phyloP scores from a whole-genome alignment of 768 basidiomycete genomes.

The Boletus rubescentipes region DNA sequence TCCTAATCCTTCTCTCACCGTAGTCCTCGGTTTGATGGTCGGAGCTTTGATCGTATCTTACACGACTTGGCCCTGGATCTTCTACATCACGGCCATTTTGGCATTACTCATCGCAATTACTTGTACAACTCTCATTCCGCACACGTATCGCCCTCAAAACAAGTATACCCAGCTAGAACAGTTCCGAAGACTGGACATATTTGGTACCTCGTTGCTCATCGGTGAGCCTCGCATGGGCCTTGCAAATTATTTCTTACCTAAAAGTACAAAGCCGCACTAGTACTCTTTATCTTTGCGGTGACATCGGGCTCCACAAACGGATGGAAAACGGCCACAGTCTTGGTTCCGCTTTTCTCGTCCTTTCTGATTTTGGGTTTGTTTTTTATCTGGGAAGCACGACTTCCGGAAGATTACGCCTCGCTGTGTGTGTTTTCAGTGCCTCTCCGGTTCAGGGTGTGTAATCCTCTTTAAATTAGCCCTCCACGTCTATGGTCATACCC shows the following conservation, averaged over 20 bases:
- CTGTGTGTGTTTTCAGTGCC: not conserved
- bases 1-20: not conserved
- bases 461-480: not conserved
- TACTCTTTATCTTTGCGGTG: not conserved
- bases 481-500: not conserved
- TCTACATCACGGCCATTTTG: not conserved
- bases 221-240: not conserved
- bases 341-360: not conserved
- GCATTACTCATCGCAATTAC: not conserved
- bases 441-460: not conserved
- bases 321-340: not conserved
- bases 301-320: not conserved
- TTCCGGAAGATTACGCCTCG: not conserved
- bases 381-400: not conserved
- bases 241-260: not conserved
- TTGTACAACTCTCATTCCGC: not conserved
- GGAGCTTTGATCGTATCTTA: not conserved
- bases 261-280: not conserved
- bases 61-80: not conserved
- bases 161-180: not conserved
- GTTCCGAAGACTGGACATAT: not conserved
- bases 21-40: not conserved
- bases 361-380: not conserved
- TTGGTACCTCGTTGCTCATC: not conserved
- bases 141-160: not conserved